Evolutionary conservation across 495 filamentous ascomycete species (phyloP).

Genomic region (Darksidea phi): DNA sequence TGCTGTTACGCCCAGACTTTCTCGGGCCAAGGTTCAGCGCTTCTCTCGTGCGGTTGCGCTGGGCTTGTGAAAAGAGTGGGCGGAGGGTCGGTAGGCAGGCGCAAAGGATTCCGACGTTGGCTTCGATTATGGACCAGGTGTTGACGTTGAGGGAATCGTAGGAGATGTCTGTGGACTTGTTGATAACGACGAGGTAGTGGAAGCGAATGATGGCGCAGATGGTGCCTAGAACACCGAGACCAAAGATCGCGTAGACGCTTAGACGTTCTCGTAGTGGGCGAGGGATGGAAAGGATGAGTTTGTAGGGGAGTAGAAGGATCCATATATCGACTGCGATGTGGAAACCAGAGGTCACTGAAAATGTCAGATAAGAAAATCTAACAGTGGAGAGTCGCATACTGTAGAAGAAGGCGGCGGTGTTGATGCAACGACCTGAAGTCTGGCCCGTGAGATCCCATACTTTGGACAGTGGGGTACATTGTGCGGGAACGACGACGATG

Average conservation of each 20-base stretch:
- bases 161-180: conserved; percentile 23
- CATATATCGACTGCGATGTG: conserved; percentile 56
- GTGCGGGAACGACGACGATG: conserved; percentile 43
- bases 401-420: conserved; percentile 51
- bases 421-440: conserved; percentile 47
- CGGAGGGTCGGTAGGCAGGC: conserved; percentile 45
- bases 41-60: conserved; percentile 42
- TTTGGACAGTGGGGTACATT: conserved; percentile 48
- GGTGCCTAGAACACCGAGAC: conserved; percentile 49
- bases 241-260: conserved; percentile 51
- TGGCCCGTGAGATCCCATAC: conserved; percentile 48
- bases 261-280: conserved; percentile 48
- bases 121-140: conserved; percentile 51
- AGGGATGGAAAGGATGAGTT: conserved; percentile 46
- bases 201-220: conserved; percentile 48
- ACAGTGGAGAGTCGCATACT: conserved; percentile 36
- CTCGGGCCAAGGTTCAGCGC: conserved; percentile 2
- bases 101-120: conserved; percentile 49
- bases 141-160: conserved; percentile 45
- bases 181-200: conserved; percentile 41
- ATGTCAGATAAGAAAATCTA: not conserved
- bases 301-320: conserved; percentile 53
- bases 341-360: conserved; percentile 47
- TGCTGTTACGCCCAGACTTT: too few relatives aligned
- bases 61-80: conserved; percentile 44